Evolutionary conservation across 495 filamentous ascomycete species (phyloP).

Genomic region (Pseudevernia furfuracea): DNA sequence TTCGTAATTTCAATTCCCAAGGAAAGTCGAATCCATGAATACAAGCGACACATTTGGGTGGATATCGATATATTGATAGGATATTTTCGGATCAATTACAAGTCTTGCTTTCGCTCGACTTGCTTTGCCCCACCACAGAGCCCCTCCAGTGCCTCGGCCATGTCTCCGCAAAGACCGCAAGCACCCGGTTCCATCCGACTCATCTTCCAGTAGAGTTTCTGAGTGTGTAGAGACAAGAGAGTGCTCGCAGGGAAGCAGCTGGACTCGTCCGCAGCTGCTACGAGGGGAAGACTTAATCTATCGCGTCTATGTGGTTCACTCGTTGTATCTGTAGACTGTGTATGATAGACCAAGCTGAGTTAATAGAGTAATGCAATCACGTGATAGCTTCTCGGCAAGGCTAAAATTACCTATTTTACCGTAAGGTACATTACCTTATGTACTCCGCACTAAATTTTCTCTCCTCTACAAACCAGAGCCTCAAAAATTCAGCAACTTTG

Average conservation of each 20-base stretch:
- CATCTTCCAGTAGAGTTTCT: background rate
- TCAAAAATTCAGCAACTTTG: background rate
- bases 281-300: background rate
- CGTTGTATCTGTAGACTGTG: too few species aligned
- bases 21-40: background rate
- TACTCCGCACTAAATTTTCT: too few species aligned
- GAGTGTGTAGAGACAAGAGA: background rate
- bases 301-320: too few species aligned
- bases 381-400: too few species aligned
- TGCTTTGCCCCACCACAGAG: background rate
- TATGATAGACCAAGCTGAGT: too few species aligned
- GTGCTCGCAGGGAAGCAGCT: background rate
- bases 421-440: too few species aligned
- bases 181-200: constrained; percentile 3
- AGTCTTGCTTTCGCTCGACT: background rate
- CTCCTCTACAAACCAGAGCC: background rate
- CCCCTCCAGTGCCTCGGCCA: background rate
- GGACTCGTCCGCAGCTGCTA: background rate
- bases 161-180: background rate
- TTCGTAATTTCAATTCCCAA: background rate
- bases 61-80: too few species aligned
- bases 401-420: too few species aligned
- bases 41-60: background rate
- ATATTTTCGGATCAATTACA: constrained; percentile 13
- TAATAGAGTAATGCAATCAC: too few species aligned